Evolutionary conservation across 208 protist genomes (phyloP).

Genomic region (Porcisia hertigi): DNA sequence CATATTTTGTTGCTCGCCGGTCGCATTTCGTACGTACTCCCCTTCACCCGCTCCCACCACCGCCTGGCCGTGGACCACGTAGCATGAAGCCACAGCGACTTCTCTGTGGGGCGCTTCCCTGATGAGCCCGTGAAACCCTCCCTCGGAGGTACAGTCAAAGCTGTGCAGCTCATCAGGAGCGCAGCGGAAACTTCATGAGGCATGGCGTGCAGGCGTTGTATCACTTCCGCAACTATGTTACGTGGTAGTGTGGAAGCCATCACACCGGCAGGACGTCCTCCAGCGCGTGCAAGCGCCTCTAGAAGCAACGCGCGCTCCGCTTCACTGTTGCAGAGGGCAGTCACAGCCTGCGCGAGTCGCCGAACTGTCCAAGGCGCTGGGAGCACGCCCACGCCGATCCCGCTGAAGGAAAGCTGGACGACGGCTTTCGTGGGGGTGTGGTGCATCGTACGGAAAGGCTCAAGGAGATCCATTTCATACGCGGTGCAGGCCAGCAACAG

Average conservation of each 20-base stretch:
- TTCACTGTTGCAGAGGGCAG: not conserved
- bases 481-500: slow-evolving; percentile 21
- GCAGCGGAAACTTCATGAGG: slow-evolving; percentile 7
- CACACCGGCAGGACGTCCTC: not conserved
- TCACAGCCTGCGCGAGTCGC: not conserved
- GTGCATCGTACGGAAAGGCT: not conserved
- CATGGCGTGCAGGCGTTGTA: slow-evolving; percentile 14
- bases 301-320: not conserved
- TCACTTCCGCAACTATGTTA: not conserved
- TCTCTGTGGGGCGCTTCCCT: not conserved
- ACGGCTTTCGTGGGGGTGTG: not conserved
- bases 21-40: too few species aligned
- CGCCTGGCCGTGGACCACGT: not conserved
- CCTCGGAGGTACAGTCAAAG: not conserved
- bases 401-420: slow-evolving; percentile 27
- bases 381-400: slow-evolving; percentile 25
- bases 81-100: not conserved
- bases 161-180: not conserved
- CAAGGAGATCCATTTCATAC: not conserved
- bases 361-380: slow-evolving; percentile 13
- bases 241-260: not conserved
- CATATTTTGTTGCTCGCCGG: not conserved
- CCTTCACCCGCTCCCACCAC: not conserved
- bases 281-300: not conserved
- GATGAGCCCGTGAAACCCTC: not conserved